These are phyloP conservation scores for Biscogniauxia marginata DNA, from an alignment of 2,329 filamentous ascomycete species.

Conservation along the genomic window DNA sequence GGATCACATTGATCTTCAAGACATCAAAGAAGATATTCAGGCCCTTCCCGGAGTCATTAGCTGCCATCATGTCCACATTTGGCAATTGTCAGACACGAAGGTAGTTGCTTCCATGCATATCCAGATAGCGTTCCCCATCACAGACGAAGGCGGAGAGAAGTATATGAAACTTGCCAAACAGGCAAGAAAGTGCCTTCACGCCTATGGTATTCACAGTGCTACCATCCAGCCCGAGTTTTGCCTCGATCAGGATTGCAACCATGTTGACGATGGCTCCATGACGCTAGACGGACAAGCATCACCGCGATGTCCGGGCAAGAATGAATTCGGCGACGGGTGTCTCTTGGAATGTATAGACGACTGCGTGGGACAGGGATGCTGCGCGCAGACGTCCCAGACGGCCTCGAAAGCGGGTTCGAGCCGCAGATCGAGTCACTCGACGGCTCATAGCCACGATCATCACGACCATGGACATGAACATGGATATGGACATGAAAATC, in stretches of 20 bases:
- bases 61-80: slow-evolving; percentile 95
- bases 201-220: slow-evolving; percentile 92
- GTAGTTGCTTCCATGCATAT: slow-evolving; percentile 91
- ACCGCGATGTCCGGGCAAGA: slow-evolving; percentile 11
- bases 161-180: slow-evolving; percentile 90
- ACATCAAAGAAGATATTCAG: slow-evolving; percentile 91
- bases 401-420: slow-evolving; percentile 33
- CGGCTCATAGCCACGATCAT: slow-evolving; percentile 26
- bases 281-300: slow-evolving; percentile 26
- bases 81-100: slow-evolving; percentile 95
- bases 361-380: slow-evolving; percentile 47
- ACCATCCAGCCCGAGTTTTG: slow-evolving; percentile 95
- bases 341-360: slow-evolving; percentile 54
- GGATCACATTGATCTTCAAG: slow-evolving; percentile 79
- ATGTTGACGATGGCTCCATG: slow-evolving; percentile 32
- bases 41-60: slow-evolving; percentile 79
- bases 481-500: slow-evolving; percentile 12
- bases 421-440: slow-evolving; percentile 34
- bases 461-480: slow-evolving; percentile 34
- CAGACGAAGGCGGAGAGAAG: slow-evolving; percentile 71
- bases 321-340: slow-evolving; percentile 36
- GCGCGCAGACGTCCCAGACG: slow-evolving; percentile 27
- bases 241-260: slow-evolving; percentile 47
- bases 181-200: slow-evolving; percentile 85
- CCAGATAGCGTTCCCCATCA: slow-evolving; percentile 86